Evolutionary conservation across 2,329 filamentous ascomycete species (phyloP).

Genomic region (Cyclaneusma minus): DNA sequence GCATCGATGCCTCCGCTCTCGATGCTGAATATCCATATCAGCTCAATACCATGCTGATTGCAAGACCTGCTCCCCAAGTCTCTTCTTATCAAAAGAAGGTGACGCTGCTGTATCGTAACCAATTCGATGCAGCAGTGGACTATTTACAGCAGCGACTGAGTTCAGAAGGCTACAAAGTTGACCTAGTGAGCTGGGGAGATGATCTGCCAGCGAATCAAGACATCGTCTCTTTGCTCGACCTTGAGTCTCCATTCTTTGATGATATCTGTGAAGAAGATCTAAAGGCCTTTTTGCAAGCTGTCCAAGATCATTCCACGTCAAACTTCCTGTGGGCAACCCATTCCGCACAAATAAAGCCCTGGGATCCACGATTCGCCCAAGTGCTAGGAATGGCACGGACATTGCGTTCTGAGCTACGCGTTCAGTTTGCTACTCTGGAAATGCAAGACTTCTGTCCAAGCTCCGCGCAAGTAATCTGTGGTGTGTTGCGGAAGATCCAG

Average conservation of each 20-base stretch:
- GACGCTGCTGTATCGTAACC: no score
- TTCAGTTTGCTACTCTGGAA: slow-evolving; percentile 12
- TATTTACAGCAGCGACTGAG: slow-evolving; percentile 3
- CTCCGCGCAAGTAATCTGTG: slow-evolving; percentile 1
- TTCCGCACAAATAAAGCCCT: slow-evolving; percentile 8
- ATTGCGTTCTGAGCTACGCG: slow-evolving; percentile 10
- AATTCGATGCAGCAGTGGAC: no score
- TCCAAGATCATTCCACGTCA: slow-evolving; percentile 2
- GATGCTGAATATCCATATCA: slow-evolving; percentile 11
- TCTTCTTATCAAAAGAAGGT: neutral
- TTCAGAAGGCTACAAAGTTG: slow-evolving; percentile 5
- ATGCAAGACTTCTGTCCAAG: slow-evolving; percentile 7
- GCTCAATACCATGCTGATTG: slow-evolving; percentile 10
- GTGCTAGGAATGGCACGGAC: slow-evolving; percentile 11
- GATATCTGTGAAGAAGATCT: slow-evolving; percentile 8
- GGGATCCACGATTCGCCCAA: slow-evolving; percentile 10
- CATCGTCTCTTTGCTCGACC: slow-evolving; percentile 14
- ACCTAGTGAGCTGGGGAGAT: slow-evolving; percentile 3
- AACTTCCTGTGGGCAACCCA: slow-evolving; percentile 10
- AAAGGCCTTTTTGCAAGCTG: slow-evolving; percentile 5
- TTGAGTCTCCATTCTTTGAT: slow-evolving; percentile 13
- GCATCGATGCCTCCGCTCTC: slow-evolving; percentile 12
- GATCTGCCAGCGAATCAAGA: slow-evolving; percentile 7
- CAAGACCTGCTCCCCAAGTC: slow-evolving; percentile 3
- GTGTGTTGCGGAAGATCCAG: slow-evolving; percentile 6